These are phyloP conservation scores for Carex arenaria DNA, from an alignment of 202 grass and related monocot species.

Conservation along the genomic window DNA sequence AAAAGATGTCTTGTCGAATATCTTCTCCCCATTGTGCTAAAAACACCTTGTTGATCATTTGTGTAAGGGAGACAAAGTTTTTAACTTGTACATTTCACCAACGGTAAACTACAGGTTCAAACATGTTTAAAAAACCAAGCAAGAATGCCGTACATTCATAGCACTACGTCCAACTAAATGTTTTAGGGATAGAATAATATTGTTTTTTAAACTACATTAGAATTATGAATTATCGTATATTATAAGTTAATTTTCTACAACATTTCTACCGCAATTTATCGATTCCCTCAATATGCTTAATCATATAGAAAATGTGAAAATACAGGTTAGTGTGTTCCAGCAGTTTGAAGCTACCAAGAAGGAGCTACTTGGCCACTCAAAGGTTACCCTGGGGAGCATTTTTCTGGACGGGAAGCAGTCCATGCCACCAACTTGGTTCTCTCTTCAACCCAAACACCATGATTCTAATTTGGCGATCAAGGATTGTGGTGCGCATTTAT, in stretches of 20 bases:
- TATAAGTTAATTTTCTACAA: background rate
- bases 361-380: constrained; percentile 55
- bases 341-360: constrained; percentile 22
- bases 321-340: constrained; percentile 47
- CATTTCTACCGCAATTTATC: background rate
- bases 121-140: background rate
- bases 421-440: constrained; percentile 59
- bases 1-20: background rate
- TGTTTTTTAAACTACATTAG: background rate
- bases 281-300: background rate
- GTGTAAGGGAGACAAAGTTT: background rate
- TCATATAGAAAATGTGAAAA: background rate
- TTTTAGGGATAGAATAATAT: background rate
- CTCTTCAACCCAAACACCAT: constrained; percentile 46
- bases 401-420: constrained; percentile 23
- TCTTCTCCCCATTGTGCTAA: background rate
- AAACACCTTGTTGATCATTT: background rate
- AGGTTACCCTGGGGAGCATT: constrained; percentile 33
- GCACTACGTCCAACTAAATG: background rate
- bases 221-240: background rate
- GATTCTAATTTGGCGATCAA: background rate
- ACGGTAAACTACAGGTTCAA: background rate
- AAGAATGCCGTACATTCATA: background rate
- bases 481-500: constrained; percentile 51
- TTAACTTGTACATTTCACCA: background rate